phyloP scores from a whole-genome alignment of 2,329 filamentous ascomycete species.

The Lecanicillium sp. region DNA sequence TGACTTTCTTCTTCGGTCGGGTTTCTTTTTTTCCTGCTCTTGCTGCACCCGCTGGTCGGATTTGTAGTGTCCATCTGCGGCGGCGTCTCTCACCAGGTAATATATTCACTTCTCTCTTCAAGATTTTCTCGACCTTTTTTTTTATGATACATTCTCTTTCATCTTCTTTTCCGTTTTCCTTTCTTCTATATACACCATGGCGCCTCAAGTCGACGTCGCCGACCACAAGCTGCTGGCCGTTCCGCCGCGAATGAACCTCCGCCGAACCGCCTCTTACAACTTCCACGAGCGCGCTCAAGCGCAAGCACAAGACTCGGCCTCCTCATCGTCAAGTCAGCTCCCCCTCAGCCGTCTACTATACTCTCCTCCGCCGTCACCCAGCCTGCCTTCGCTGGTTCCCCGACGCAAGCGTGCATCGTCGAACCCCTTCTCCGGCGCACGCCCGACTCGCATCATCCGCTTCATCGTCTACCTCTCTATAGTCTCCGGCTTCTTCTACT shows the following conservation, averaged over 20 bases:
- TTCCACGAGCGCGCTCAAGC: slow-evolving; percentile 42
- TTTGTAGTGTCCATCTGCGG: too few species aligned
- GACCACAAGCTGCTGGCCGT: slow-evolving; percentile 45
- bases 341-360: slow-evolving; percentile 62
- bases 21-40: too few species aligned
- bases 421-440: slow-evolving; percentile 38
- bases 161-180: slow-evolving; percentile 20
- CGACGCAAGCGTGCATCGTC: slow-evolving; percentile 56
- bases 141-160: slow-evolving; percentile 15
- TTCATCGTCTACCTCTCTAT: slow-evolving; percentile 48
- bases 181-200: slow-evolving; percentile 30
- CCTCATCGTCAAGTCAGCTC: slow-evolving; percentile 57
- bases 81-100: too few species aligned
- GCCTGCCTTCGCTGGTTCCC: slow-evolving; percentile 61
- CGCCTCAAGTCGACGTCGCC: slow-evolving; percentile 41
- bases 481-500: slow-evolving; percentile 46
- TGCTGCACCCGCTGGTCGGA: too few species aligned
- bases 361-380: slow-evolving; percentile 63
- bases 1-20: slow-evolving; percentile 10
- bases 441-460: slow-evolving; percentile 53
- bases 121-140: too few species aligned
- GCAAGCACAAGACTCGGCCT: slow-evolving; percentile 35
- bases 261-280: slow-evolving; percentile 52
- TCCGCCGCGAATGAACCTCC: slow-evolving; percentile 53
- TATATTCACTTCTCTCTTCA: too few species aligned